Evolutionary conservation across 768 basidiomycete species (phyloP), one percentile per base, ranked within the genome.

Genomic region (Chalciporus chontae): DNA sequence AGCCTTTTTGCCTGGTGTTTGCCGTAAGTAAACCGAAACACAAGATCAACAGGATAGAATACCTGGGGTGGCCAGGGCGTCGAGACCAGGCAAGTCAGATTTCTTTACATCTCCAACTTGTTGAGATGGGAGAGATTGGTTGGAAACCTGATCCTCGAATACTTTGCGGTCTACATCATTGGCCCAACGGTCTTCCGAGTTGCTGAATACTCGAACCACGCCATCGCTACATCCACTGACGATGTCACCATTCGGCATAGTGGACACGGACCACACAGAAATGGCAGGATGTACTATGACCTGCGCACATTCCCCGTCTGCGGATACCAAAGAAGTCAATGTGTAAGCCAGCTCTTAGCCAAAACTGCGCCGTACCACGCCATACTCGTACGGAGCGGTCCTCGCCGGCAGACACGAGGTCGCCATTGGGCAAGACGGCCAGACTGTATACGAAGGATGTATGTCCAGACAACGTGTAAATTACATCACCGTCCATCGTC

Each of bases 361-460:
- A 5, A 39, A 27, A 32, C 17, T 43, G 40, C 27, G 50, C 31
- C 80, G 51, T 59, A 87, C 90, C 89, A 71, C 80, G 79, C 96
- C 96, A 99, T 31, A 98, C 76, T 18, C 95, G 80, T 43, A 95
- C 83, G 4, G 87, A 87, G 42, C 95, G 85, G 68, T 99, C 96
- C 71, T 99, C 96, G 7, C 95, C 93, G 31, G 85, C 83, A n/a
- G 89, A 92, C 8, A 95, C 84, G 18, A 94, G 77, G 55, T 87
- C 84, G 17, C 94, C 90, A 53, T 71, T 82, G 2, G 93, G 87
- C 17, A 97, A 76, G 17, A 90, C 79, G 0, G 89, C 80, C 13
- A 99, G 67, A 49, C 88, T 86, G 71, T 98, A 99, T 13, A 98
- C 92, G 66, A 97, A 99, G 18, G 94, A 96, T 2, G 94, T 95